Evolutionary conservation across 169 alveolate genomes (phyloP).

Genomic region (Amoebophrya sp.): DNA sequence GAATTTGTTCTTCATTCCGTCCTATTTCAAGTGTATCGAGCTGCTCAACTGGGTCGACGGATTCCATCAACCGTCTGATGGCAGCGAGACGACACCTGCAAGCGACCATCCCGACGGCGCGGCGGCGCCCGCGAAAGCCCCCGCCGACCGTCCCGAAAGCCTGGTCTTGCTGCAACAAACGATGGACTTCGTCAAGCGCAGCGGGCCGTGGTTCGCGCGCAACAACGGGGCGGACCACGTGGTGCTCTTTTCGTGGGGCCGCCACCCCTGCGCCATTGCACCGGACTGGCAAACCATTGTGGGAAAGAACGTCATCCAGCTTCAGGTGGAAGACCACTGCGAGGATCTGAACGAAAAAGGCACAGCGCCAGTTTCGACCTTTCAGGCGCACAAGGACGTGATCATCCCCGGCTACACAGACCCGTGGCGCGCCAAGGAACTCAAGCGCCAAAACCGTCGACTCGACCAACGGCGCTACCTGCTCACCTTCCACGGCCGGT

Average conservation of each 20-base stretch:
- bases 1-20: conserved; percentile 31
- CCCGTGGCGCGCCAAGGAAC: conserved; percentile 34
- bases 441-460: conserved; percentile 21
- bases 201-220: conserved; percentile 30
- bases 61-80: neutral
- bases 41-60: conserved; percentile 29
- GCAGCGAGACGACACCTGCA: no score
- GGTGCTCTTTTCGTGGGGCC: conserved; percentile 45
- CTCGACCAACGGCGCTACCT: conserved; percentile 25
- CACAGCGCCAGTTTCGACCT: conserved; percentile 21
- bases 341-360: neutral
- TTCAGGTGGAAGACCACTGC: conserved; percentile 43
- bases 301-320: conserved; percentile 28
- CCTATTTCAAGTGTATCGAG: conserved; percentile 46
- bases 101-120: no score
- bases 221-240: conserved; percentile 45
- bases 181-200: neutral
- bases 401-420: conserved; percentile 47
- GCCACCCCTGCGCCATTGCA: conserved; percentile 43
- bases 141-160: neutral
- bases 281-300: conserved; percentile 34
- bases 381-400: conserved; percentile 43
- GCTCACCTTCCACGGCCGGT: conserved; percentile 42
- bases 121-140: neutral
- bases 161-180: conserved; percentile 29